Conservation (phyloP, 768 basidiomycete genomes). For the Suillus subluteus region DNA sequence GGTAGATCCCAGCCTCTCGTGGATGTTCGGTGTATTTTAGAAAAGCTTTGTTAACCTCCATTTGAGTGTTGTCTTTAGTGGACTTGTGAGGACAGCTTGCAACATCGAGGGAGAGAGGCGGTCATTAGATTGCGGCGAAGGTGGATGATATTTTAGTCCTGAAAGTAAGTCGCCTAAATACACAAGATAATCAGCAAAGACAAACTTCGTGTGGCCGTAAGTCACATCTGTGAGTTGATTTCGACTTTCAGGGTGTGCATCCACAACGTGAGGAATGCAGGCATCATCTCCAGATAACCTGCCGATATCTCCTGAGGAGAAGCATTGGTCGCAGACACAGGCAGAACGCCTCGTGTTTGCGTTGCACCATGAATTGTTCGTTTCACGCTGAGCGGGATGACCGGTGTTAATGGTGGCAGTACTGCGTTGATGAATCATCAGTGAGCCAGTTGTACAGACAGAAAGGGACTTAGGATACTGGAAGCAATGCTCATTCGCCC, state of each 20-base stretch:
- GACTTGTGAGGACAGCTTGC: constrained; percentile 71
- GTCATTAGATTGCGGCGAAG: constrained; percentile 26
- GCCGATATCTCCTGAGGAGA: constrained; percentile 47
- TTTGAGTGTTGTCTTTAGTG: constrained; percentile 63
- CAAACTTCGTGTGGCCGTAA: background rate
- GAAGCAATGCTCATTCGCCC: constrained; percentile 56
- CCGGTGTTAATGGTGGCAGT: constrained; percentile 39
- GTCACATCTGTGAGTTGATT: constrained; percentile 34
- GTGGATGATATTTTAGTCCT: constrained; percentile 61
- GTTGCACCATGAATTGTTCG: constrained; percentile 75
- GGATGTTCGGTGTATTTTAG: constrained; percentile 94
- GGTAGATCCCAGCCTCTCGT: constrained; percentile 92
- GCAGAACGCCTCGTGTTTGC: constrained; percentile 79
- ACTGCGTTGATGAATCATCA: constrained; percentile 31
- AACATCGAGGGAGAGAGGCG: constrained; percentile 61
- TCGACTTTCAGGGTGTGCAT: constrained; percentile 71
- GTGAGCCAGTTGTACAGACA: constrained; percentile 4
- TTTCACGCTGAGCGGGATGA: constrained; percentile 58
- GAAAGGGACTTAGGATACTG: constrained; percentile 52
- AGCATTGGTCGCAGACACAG: constrained; percentile 64
- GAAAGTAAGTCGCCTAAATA: constrained; percentile 63
- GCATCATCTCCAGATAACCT: constrained; percentile 89
- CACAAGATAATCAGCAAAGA: background rate
- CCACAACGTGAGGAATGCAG: constrained; percentile 90
- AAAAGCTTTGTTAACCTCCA: constrained; percentile 84